These are phyloP conservation scores for Solanum acaule DNA, from an alignment of 257 asterid genomes.

Conservation along the genomic window DNA sequence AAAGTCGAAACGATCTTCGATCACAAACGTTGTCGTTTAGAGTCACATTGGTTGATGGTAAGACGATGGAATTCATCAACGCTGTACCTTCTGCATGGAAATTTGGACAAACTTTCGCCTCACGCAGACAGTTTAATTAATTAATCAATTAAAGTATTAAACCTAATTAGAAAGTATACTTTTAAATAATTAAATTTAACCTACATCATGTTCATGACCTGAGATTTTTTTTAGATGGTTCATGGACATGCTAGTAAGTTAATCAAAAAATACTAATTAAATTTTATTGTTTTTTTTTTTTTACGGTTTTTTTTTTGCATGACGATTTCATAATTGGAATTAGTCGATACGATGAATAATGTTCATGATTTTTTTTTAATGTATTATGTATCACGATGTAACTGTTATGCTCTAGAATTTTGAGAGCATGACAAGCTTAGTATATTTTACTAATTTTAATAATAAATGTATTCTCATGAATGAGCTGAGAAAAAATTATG, in stretches of 20 bases:
- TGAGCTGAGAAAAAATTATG: background rate
- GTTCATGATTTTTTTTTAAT: background rate
- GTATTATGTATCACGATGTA: background rate
- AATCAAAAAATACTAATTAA: background rate
- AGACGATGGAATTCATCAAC: constrained; percentile 21
- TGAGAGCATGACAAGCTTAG: background rate
- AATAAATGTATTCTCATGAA: background rate
- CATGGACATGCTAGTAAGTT: background rate
- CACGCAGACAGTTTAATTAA: constrained; percentile 30
- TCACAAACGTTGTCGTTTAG: constrained; percentile 47
- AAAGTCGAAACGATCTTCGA: constrained; percentile 33
- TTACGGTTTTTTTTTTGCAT: background rate
- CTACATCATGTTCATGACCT: background rate
- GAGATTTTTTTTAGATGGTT: background rate
- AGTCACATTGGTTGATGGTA: constrained; percentile 33
- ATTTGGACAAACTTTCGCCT: constrained; percentile 65
- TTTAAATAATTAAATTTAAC: background rate
- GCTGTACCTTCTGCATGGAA: constrained; percentile 59
- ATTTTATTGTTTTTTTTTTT: background rate
- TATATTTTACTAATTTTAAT: background rate
- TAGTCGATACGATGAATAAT: background rate
- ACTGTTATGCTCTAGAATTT: background rate
- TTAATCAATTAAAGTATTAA: background rate
- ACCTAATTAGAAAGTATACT: background rate
- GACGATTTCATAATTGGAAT: background rate